Conservation (phyloP, 2,329 filamentous ascomycete genomes). For the Trichoderma atroviride region DNA sequence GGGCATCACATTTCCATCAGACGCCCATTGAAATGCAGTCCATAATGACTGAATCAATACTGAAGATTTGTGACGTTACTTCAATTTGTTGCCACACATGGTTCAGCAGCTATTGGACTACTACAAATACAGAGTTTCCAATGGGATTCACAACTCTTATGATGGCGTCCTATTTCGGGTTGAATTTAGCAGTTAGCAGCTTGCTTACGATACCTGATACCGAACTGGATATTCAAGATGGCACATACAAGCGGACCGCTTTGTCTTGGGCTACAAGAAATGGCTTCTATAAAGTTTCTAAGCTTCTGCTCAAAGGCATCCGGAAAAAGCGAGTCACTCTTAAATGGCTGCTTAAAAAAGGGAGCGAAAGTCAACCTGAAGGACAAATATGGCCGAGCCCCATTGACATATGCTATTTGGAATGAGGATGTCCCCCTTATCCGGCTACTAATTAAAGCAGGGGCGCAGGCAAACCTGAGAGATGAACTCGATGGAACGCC, state of each 20-base stretch:
- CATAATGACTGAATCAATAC: background rate
- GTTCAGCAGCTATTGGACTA: background rate
- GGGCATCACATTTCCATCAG: constrained; percentile 26
- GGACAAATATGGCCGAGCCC: background rate
- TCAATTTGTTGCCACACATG: background rate
- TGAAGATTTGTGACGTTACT: background rate
- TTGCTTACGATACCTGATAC: background rate
- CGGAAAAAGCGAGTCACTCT: background rate
- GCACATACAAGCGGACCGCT: background rate
- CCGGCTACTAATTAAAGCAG: background rate
- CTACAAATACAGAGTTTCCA: background rate
- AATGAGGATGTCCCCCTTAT: background rate
- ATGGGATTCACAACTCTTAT: background rate
- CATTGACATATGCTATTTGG: background rate
- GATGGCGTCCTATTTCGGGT: constrained; percentile 19
- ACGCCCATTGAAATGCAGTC: background rate
- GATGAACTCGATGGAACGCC: background rate
- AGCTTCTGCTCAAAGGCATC: background rate
- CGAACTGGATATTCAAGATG: background rate
- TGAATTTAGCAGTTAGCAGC: background rate
- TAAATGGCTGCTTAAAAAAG: background rate
- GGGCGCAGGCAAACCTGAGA: background rate
- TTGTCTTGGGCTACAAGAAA: constrained; percentile 15
- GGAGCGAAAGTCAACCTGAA: background rate
- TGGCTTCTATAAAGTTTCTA: background rate